These are phyloP conservation scores for Nicotiana paniculata DNA, from an alignment of 257 asterid species.

Conservation along the genomic window DNA sequence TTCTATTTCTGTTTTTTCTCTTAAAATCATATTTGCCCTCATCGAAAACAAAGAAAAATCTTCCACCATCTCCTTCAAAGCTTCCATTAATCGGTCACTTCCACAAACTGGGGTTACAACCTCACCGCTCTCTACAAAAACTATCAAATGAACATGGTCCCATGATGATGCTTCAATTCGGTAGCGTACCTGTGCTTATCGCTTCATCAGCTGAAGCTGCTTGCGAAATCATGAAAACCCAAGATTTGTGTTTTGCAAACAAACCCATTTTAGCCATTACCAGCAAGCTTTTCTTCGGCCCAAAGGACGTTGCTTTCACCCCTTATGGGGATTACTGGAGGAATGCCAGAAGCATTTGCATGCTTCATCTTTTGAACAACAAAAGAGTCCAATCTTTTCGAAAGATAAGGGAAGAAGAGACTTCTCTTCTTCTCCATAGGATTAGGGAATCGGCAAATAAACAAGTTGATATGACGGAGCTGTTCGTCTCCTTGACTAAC, in stretches of 20 bases:
- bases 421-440: not conserved
- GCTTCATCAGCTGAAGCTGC: constrained; percentile 42
- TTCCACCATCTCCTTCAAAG: constrained; percentile 37
- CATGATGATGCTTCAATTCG: constrained; percentile 39
- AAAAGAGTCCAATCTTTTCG: constrained; percentile 35
- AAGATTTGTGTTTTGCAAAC: constrained; percentile 33
- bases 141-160: constrained; percentile 31
- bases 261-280: constrained; percentile 25
- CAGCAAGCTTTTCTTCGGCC: constrained; percentile 7
- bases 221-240: constrained; percentile 34
- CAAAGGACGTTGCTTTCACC: constrained; percentile 21
- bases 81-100: constrained; percentile 42
- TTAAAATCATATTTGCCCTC: no score
- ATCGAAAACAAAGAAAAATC: constrained; percentile 1
- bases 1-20: no score
- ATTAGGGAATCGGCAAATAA: not conserved
- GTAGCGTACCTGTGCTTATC: constrained; percentile 27
- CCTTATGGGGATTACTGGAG: constrained; percentile 47
- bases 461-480: not conserved
- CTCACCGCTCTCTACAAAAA: constrained; percentile 33
- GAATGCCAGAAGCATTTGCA: constrained; percentile 28
- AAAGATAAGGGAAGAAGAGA: constrained; percentile 31
- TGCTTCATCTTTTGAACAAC: constrained; percentile 39
- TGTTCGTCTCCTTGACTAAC: not conserved
- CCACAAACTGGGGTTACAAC: constrained; percentile 28